phyloP scores from a whole-genome alignment of 768 basidiomycete genomes.

The Lactifluus piperatus region DNA sequence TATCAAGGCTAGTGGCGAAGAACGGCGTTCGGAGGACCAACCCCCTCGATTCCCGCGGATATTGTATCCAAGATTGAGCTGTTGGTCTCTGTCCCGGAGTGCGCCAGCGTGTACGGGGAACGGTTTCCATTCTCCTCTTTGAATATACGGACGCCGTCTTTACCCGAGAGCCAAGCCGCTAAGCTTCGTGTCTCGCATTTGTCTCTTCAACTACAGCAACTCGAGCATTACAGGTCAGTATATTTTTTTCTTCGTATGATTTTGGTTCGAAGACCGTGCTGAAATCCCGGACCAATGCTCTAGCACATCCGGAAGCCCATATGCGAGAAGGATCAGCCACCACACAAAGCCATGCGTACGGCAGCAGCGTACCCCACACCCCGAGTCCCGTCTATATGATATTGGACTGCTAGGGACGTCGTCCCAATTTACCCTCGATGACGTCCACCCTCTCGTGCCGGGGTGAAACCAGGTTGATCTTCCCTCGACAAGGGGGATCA shows the following conservation, averaged over 20 bases:
- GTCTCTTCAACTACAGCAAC: conserved; percentile 49
- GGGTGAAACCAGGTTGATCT: conserved; percentile 38
- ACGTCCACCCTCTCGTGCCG: conserved; percentile 44
- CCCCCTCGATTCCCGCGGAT: conserved; percentile 38
- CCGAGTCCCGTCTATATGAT: too few relatives aligned
- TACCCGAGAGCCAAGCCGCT: conserved; percentile 41
- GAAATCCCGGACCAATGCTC: not conserved
- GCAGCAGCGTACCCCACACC: conserved; percentile 39
- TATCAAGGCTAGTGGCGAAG: conserved; percentile 15
- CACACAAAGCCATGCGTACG: conserved; percentile 44
- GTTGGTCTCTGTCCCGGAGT: too few relatives aligned
- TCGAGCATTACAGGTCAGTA: conserved; percentile 64
- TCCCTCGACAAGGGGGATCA: conserved; percentile 41
- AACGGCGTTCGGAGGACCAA: conserved; percentile 8
- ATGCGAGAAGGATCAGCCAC: conserved; percentile 49
- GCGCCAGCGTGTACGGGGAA: conserved; percentile 37
- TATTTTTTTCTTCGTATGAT: conserved; percentile 19
- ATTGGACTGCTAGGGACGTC: conserved; percentile 34
- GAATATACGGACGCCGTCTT: conserved; percentile 48
- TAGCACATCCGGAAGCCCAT: conserved; percentile 33
- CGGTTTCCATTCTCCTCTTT: conserved; percentile 48
- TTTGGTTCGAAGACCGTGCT: not conserved
- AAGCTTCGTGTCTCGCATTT: conserved; percentile 51
- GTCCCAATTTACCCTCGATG: conserved; percentile 27
- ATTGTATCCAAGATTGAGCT: conserved; percentile 51